These are phyloP conservation scores for Talinum fruticosum DNA, from an alignment of 148 eudicot species.

Conservation along the genomic window DNA sequence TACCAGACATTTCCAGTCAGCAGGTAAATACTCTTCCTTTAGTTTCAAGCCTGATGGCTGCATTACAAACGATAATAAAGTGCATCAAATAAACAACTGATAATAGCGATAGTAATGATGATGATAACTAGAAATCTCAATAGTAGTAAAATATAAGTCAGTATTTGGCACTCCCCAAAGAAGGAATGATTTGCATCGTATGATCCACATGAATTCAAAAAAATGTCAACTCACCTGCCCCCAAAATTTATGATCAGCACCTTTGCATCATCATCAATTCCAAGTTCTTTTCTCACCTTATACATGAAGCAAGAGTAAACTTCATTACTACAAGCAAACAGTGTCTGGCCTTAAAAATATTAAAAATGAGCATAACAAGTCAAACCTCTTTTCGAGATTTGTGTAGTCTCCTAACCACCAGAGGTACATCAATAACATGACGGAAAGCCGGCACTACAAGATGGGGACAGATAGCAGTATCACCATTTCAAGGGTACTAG, in stretches of 20 bases:
- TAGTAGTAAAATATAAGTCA: slow-evolving; percentile 13
- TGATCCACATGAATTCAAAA: background rate
- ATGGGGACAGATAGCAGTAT: background rate
- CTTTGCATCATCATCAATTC: slow-evolving; percentile 71
- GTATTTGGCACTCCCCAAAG: too few species aligned
- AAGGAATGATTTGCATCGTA: background rate
- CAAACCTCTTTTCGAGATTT: slow-evolving; percentile 78
- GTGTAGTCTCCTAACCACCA: slow-evolving; percentile 96
- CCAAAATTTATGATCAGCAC: slow-evolving; percentile 92
- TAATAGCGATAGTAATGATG: background rate
- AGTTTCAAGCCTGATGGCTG: slow-evolving; percentile 96
- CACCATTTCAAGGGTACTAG: slow-evolving; percentile 1
- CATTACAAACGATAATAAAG: slow-evolving; percentile 17
- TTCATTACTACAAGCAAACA: slow-evolving; percentile 3
- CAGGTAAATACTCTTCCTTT: slow-evolving; percentile 73
- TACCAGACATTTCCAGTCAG: slow-evolving; percentile 95
- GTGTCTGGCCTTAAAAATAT: background rate
- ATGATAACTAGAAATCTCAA: background rate
- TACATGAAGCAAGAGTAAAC: slow-evolving; percentile 6
- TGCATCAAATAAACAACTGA: background rate
- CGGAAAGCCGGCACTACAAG: slow-evolving; percentile 95
- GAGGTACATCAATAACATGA: slow-evolving; percentile 85
- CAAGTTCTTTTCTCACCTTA: slow-evolving; percentile 75
- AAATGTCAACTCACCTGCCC: slow-evolving; percentile 56
- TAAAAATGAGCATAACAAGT: slow-evolving; percentile 5